Percentiles rank a stretch among this genome's conserved stretches.
Evolutionary conservation across 352 stramenopile genomes (phyloP).

Genomic region (Globisporangium lucens): DNA sequence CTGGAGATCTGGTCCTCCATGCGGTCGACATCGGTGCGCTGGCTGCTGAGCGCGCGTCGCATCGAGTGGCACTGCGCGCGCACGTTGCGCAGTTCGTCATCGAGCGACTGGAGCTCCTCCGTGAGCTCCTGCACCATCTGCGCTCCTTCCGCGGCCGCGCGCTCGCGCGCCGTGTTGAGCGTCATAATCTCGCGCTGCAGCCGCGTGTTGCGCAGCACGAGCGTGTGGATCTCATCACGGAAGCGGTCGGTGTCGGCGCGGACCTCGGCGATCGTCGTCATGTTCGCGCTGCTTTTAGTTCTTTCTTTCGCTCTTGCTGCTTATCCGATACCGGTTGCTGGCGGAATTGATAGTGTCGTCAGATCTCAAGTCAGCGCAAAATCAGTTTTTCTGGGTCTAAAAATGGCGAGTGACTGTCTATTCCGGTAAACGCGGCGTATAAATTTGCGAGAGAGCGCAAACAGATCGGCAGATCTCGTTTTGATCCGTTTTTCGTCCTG

Average conservation of each 20-base stretch:
- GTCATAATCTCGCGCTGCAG: slow-evolving; percentile 63
- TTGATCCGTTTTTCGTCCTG: not conserved
- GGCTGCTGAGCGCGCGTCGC: slow-evolving; percentile 24
- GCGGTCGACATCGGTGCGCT: slow-evolving; percentile 19
- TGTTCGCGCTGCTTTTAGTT: not conserved
- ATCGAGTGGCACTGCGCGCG: slow-evolving; percentile 45
- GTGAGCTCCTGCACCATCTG: slow-evolving; percentile 43
- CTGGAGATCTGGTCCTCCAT: slow-evolving; percentile 14
- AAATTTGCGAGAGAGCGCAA: slow-evolving; percentile 5
- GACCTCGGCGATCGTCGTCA: slow-evolving; percentile 25
- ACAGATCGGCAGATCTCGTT: not conserved
- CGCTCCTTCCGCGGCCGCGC: slow-evolving; percentile 33
- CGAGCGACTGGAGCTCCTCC: slow-evolving; percentile 42
- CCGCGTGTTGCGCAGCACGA: slow-evolving; percentile 56
- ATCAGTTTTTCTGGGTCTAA: not conserved
- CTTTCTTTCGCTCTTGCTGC: not conserved
- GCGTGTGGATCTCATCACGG: slow-evolving; percentile 48
- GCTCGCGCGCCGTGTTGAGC: slow-evolving; percentile 46
- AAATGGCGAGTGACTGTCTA: not conserved
- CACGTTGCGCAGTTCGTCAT: slow-evolving; percentile 34
- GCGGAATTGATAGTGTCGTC: not conserved
- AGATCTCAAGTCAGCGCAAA: not conserved
- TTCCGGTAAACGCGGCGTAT: not conserved
- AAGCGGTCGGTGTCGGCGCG: slow-evolving; percentile 59
- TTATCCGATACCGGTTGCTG: not conserved